Evolutionary conservation across 805 yeast species (phyloP), one percentile per base, ranked within the genome.

Genomic region (Sungouiella thailandica): DNA sequence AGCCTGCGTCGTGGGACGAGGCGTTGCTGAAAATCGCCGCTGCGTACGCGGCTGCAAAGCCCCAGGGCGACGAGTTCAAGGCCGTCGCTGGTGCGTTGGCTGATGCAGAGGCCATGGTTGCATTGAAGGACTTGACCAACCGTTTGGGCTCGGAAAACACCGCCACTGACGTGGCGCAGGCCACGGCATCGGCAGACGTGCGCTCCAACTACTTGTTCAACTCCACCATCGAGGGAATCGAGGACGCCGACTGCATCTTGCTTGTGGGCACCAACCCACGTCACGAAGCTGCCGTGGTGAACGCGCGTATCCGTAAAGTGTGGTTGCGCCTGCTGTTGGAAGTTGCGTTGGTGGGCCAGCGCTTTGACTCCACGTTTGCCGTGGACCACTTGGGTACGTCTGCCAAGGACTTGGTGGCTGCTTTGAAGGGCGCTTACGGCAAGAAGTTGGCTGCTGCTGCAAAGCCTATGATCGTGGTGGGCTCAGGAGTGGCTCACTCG

Each of bases 191-290:
- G 26, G 72, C 76, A 33, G 90, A 84, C 53, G 55, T 84, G 50
- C 78, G 94, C 59, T 73, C 93, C 12, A 81, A 82, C 66, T 85
- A 83, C 59, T 65, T 79, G 33, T 85, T 85, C 73, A 85, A 84
- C 72, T 74, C 94, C 10, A 70, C 84, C 26, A 78, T 85, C 42
- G 78, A 74, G 35, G 93, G 93, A 28, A 72, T 85, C 44, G 93
- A 83, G 58, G 81, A 78, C 39, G 88, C 94, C 34, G 95, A 86
- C 54, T 85, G 76, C 47, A 80, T 85, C 41, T 68, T 85, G 52
- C 70, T 85, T 40, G 75, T 85, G 37, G 95, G 95, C 42, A 78
- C 95, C 29, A 85, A 85, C 68, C 94, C 95, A 39, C 75, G 95
- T 55, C 87, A 74, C 55, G 95, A 85, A 66, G 95, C 95, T 39